phyloP scores from a whole-genome alignment of 2,329 filamentous ascomycete genomes.

The Thelonectria rubi region DNA sequence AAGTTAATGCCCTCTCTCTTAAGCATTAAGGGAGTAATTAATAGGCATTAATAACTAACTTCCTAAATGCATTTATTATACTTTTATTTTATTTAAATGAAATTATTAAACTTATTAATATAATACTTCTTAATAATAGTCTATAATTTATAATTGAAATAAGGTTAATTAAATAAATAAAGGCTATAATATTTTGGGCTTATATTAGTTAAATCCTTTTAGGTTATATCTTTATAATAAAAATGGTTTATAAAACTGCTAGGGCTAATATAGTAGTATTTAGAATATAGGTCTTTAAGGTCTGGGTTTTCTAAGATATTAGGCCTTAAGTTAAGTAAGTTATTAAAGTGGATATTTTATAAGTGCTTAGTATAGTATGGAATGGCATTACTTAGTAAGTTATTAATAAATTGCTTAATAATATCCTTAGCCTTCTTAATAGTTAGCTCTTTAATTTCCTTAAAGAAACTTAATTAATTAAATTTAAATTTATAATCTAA shows the following conservation, averaged over 20 bases:
- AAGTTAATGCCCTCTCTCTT: constrained; percentile 4
- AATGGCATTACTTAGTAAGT: too few species aligned
- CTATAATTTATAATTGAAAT: not conserved
- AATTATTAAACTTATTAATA: not conserved
- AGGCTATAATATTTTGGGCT: not conserved
- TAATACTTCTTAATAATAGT: not conserved
- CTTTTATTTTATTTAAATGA: not conserved
- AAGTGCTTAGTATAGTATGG: too few species aligned
- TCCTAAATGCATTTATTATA: not conserved
- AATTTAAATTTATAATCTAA: too few species aligned
- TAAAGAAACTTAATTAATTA: too few species aligned
- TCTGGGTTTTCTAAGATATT: not conserved
- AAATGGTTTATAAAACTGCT: not conserved
- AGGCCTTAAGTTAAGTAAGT: not conserved
- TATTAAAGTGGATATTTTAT: not conserved
- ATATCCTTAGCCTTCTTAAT: too few species aligned
- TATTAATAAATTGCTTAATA: too few species aligned
- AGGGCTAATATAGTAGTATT: not conserved
- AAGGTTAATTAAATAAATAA: not conserved
- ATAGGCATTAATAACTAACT: not conserved
- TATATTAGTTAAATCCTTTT: not conserved
- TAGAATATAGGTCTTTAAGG: not conserved
- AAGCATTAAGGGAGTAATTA: not conserved
- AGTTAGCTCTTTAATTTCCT: too few species aligned
- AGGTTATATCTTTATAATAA: not conserved